Base-by-base conservation (phyloP, 2,329 filamentous ascomycete genomes). In the Simplicillium aogashimaense region DNA sequence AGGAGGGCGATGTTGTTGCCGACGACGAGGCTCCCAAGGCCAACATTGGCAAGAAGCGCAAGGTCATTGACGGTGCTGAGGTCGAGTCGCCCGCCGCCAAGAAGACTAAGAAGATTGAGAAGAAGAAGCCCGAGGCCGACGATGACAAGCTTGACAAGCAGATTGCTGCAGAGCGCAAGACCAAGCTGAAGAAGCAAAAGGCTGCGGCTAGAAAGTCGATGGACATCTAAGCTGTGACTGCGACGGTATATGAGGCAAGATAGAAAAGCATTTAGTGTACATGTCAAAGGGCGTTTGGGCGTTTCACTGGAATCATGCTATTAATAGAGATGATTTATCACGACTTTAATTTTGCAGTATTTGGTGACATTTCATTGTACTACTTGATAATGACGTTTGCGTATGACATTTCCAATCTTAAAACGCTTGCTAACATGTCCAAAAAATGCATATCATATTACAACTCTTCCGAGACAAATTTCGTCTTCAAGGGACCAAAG, bases 1-100 rank as follows among this genome's bases (percentile, higher is more conserved):
- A 92, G 48, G 76, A 82, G 44, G 73, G 78, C 45, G 81, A 86
- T 46, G 77, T 83, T 54, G 78, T 95, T 7, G 67, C 92, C 29
- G 66, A 72, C 47, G 65, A 70, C 43, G 70, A 70, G 50, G 55
- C 66, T 50, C 69, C 69, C 60, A 74, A 73, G 64, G 62, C 74
- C 49, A 79, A 79, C 54, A 63, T 78, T 29, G 74, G 74, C 53
- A 86, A 84, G 74, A 77, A 77, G 67, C 67, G 74, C 49, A 78
- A 78, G 65, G 65, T 69, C 2, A 51, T 70, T 39, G 59, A 56
- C 17, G 48, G 40, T 32, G 15, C 12, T 20, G 55, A 54, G 15
- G 55, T 34, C 39, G 50, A 51, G 37, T 45, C 53, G 42, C 40
- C 49, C 35, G 36, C 47, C 13, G 46, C 50, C 41, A 69, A 69